These are phyloP conservation scores for Urostyla sp. DNA, from an alignment of 73 alveolate species.

Conservation along the genomic window DNA sequence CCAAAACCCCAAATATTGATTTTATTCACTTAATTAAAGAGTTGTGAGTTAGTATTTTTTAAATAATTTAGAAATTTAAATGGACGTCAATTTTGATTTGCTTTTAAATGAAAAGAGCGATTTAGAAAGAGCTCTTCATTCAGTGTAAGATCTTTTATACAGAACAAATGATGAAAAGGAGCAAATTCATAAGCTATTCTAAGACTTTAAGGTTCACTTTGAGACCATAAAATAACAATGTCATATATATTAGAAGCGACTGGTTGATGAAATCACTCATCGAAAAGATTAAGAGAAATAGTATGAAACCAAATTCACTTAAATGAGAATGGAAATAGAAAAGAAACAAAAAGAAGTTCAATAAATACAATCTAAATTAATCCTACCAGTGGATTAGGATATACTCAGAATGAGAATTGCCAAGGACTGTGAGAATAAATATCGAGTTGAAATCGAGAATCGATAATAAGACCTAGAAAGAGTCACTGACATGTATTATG, in stretches of 20 bases:
- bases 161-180: constrained; percentile 48
- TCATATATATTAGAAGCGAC: constrained; percentile 25
- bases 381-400: constrained; percentile 79
- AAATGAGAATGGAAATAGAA: constrained; percentile 66
- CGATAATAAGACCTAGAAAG: constrained; percentile 61
- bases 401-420: constrained; percentile 66
- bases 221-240: constrained; percentile 38
- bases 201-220: constrained; percentile 40
- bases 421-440: constrained; percentile 77
- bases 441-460: constrained; percentile 67
- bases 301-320: constrained; percentile 64
- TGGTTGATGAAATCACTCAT: constrained; percentile 53
- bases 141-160: constrained; percentile 37
- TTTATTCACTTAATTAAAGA: too few relatives aligned
- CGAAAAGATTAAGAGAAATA: constrained; percentile 38
- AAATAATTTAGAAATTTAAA: constrained; percentile 40
- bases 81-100: constrained; percentile 39
- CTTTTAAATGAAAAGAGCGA: constrained; percentile 33
- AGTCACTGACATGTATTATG: constrained; percentile 59
- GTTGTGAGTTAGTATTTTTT: too few relatives aligned
- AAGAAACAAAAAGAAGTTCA: constrained; percentile 75
- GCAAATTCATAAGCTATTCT: constrained; percentile 19
- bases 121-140: constrained; percentile 39
- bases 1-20: too few relatives aligned
- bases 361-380: constrained; percentile 63